Percentiles rank a stretch among this genome's conserved stretches.
phyloP scores from a whole-genome alignment of 2,329 filamentous ascomycete genomes.

The Simplicillium aogashimaense region DNA sequence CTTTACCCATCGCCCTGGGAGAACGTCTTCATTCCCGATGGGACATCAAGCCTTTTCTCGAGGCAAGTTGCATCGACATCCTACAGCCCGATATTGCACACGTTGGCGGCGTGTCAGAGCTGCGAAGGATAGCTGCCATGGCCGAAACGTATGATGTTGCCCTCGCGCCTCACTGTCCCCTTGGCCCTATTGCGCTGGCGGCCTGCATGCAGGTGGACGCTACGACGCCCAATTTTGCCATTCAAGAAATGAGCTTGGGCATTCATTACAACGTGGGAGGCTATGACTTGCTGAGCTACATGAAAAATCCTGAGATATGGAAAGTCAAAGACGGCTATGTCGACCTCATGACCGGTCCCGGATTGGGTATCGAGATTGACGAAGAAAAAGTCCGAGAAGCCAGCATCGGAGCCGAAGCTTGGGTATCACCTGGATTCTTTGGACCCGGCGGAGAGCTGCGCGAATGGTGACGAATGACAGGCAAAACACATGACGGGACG shows the following conservation, averaged over 20 bases:
- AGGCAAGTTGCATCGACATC: constrained; percentile 58
- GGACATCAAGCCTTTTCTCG: constrained; percentile 65
- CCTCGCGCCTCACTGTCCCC: constrained; percentile 62
- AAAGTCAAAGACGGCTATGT: constrained; percentile 58
- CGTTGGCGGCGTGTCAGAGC: constrained; percentile 62
- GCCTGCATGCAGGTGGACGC: constrained; percentile 60
- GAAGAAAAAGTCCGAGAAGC: constrained; percentile 56
- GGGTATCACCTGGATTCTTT: constrained; percentile 57
- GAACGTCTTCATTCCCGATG: constrained; percentile 63
- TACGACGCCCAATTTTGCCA: constrained; percentile 54
- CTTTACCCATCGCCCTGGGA: constrained; percentile 59
- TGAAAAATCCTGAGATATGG: constrained; percentile 55
- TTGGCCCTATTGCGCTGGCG: constrained; percentile 64
- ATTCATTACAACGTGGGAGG: constrained; percentile 69
- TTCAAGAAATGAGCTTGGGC: constrained; percentile 69
- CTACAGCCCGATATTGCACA: constrained; percentile 66
- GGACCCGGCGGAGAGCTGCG: constrained; percentile 57
- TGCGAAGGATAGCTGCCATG: constrained; percentile 59
- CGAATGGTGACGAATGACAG: constrained; percentile 47
- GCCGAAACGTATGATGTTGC: constrained; percentile 66
- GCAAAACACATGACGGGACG: background rate
- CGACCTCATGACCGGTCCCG: constrained; percentile 45
- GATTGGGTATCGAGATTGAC: constrained; percentile 61
- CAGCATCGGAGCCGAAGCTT: constrained; percentile 48
- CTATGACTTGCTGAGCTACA: constrained; percentile 56